Evolutionary conservation across 108 stramenopile species (phyloP), one percentile per base, ranked within the genome.

Genomic region (Bacterosira constricta): DNA sequence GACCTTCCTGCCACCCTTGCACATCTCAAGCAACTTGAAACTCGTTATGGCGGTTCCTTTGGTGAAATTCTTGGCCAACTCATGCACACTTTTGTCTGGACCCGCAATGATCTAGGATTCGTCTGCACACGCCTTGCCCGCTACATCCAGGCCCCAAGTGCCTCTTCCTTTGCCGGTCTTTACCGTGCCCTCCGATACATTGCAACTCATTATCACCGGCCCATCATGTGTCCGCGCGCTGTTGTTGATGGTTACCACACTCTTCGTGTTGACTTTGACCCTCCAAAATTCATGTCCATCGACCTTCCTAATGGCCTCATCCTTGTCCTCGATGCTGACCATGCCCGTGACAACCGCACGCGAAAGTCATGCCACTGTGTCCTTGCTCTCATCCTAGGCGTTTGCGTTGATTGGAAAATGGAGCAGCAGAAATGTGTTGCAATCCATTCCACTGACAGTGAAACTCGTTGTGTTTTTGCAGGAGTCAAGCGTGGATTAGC

Each of bases 21-120:
- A n/a, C 37, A 66, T 20, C 64, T 66, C 4, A n/a, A 18, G 34
- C 30, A 51, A n/a, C n/a, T n/a, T n/a, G n/a, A n/a, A n/a, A n/a
- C n/a, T n/a, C n/a, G n/a, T n/a, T n/a, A n/a, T n/a, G 64, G 64
- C 6, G 47, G 34, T 1, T 15, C 31, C 12, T 66, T 34, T 42
- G 20, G 37, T 4, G 25, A n/a, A n/a, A n/a, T n/a, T n/a, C n/a
- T n/a, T n/a, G n/a, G n/a, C n/a, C n/a, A n/a, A n/a, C n/a, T n/a
- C 42, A 5, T 21, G 25, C 27, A 52, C 34, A 27, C 52, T 51
- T 13, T n/a, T n/a, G 9, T 30, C 29, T 34, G 27, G 46, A 66
- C 46, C 15, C 23, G 64, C 4, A 26, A 26, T 15, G 64, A 66
- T 17, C 26, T 66, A 3, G 27, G 30, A 9, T 66, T 35, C 26